Conservation (phyloP, 306 rosid genomes). For the Gastrolobium bilobum region DNA sequence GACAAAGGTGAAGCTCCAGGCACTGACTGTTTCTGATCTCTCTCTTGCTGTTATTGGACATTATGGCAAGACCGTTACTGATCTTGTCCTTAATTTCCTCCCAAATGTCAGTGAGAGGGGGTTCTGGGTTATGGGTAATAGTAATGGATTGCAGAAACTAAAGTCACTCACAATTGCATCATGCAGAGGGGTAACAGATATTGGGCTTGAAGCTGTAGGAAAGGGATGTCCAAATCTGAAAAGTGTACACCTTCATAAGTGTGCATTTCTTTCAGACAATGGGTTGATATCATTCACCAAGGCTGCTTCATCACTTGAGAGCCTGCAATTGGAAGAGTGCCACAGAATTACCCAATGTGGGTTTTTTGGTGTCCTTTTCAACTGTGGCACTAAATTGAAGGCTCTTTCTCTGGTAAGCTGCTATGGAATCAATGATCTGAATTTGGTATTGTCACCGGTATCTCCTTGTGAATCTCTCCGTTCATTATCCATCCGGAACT, state of each 20-base stretch:
- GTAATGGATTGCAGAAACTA: constrained; percentile 86
- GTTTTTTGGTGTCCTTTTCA: constrained; percentile 76
- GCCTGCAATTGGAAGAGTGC: constrained; percentile 92
- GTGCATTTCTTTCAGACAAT: constrained; percentile 77
- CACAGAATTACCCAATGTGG: constrained; percentile 92
- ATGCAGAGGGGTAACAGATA: constrained; percentile 86
- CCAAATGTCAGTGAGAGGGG: constrained; percentile 84
- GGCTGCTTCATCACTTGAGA: constrained; percentile 79
- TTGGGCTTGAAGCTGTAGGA: constrained; percentile 82
- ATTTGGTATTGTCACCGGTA: constrained; percentile 53
- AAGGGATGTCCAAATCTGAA: constrained; percentile 91
- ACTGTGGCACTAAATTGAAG: constrained; percentile 81
- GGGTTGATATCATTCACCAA: constrained; percentile 83
- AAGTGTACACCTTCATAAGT: constrained; percentile 65
- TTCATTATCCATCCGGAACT: constrained; percentile 70
- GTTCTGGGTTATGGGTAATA: constrained; percentile 94
- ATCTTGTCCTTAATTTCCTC: constrained; percentile 77
- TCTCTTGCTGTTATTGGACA: constrained; percentile 94
- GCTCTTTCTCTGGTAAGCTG: constrained; percentile 75
- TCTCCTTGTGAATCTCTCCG: constrained; percentile 70
- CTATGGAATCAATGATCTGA: constrained; percentile 76
- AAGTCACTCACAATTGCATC: constrained; percentile 80
- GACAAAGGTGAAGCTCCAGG: constrained; percentile 85
- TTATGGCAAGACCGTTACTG: constrained; percentile 80
- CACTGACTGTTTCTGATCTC: constrained; percentile 77